A percentile compares a stretch with the other conserved stretches of the same genome.
Evolutionary conservation across 805 yeast genomes (phyloP).

Genomic region (Priceomyces haplophilus): DNA sequence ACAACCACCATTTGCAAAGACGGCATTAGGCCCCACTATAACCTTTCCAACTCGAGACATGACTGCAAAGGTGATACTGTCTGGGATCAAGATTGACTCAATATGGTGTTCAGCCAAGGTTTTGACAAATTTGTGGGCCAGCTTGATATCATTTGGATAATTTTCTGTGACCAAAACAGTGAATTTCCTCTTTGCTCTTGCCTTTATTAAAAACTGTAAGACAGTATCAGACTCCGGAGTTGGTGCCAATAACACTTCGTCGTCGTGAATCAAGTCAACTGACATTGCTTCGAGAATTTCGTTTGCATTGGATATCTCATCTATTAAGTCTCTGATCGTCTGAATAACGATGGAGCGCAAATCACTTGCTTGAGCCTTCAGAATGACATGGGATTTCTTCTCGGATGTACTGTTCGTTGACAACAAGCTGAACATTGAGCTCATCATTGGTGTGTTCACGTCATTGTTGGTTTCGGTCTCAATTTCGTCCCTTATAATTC

Average conservation of each 20-base stretch:
- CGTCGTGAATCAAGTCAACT: slow-evolving; percentile 90
- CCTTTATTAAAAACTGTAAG: slow-evolving; percentile 77
- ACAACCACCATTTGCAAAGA: slow-evolving; percentile 95
- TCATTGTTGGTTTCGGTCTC: slow-evolving; percentile 42
- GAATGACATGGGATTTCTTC: slow-evolving; percentile 25
- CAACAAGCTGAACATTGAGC: slow-evolving; percentile 83
- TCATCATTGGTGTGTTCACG: slow-evolving; percentile 53
- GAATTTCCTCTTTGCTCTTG: slow-evolving; percentile 85
- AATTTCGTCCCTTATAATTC: slow-evolving; percentile 82
- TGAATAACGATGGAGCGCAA: slow-evolving; percentile 83
- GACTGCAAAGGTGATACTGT: slow-evolving; percentile 86
- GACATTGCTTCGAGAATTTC: slow-evolving; percentile 91
- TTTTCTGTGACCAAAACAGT: slow-evolving; percentile 90
- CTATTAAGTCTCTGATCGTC: slow-evolving; percentile 87
- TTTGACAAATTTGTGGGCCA: slow-evolving; percentile 77
- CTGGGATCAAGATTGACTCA: slow-evolving; percentile 89
- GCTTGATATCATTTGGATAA: slow-evolving; percentile 81
- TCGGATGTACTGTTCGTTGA: slow-evolving; percentile 41
- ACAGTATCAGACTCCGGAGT: slow-evolving; percentile 92
- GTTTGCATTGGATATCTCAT: slow-evolving; percentile 84
- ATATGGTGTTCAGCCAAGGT: slow-evolving; percentile 80
- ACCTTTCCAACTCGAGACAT: slow-evolving; percentile 98
- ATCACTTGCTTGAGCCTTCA: slow-evolving; percentile 53
- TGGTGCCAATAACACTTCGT: slow-evolving; percentile 83
- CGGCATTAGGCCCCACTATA: slow-evolving; percentile 85